Conservation (phyloP, 2,329 filamentous ascomycete species). For the Pestalotiopsis sp. region DNA sequence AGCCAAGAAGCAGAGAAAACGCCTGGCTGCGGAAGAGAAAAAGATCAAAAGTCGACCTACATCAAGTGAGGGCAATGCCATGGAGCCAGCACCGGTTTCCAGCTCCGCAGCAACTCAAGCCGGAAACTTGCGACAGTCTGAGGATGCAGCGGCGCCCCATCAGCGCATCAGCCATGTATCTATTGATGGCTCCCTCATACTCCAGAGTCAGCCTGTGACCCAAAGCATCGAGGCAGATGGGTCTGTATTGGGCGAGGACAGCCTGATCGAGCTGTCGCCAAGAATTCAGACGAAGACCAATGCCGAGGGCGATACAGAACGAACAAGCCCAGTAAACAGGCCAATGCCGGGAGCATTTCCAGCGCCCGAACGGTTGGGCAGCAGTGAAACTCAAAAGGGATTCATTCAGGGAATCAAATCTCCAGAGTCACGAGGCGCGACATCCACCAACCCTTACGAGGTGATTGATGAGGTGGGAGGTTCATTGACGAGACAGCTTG, state of each 20-base stretch:
- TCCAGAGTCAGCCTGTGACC: not conserved
- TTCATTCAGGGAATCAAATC: not conserved
- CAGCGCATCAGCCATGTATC: not conserved
- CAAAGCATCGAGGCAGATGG: not conserved
- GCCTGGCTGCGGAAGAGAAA: slow-evolving; percentile 20
- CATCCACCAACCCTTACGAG: not conserved
- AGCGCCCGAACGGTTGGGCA: not conserved
- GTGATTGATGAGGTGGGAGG: not conserved
- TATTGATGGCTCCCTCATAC: not conserved
- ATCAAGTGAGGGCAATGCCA: not conserved
- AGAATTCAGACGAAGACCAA: not conserved
- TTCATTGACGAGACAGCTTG: not conserved
- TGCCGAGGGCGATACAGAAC: not conserved
- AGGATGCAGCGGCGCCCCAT: not conserved
- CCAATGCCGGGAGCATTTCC: not conserved
- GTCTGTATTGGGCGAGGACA: not conserved
- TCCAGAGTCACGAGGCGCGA: not conserved
- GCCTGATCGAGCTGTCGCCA: not conserved
- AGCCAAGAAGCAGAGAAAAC: slow-evolving; percentile 33
- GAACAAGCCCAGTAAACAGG: not conserved
- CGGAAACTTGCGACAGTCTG: no score
- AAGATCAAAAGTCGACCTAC: slow-evolving; percentile 2
- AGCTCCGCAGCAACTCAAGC: not conserved
- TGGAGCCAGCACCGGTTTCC: not conserved
- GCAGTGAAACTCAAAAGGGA: not conserved